Conservation (phyloP, 257 asterid species). For the Solanum medicagineum region DNA sequence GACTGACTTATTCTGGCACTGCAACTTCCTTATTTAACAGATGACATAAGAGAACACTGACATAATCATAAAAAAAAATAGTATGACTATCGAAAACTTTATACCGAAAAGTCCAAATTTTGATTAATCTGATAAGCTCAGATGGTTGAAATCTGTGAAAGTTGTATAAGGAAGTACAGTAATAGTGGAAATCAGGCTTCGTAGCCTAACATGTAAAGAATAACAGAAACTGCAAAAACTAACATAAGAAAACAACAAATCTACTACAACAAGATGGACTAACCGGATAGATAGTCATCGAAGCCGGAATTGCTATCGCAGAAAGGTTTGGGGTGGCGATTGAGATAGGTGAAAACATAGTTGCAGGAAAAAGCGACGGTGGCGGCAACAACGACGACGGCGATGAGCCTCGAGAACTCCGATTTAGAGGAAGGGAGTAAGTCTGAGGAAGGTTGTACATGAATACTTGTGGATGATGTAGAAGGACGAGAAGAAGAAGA, state of each 20-base stretch:
- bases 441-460: conserved; percentile 24
- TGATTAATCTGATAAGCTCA: neutral
- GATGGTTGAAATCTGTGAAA: neutral
- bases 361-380: conserved; percentile 49
- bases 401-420: conserved; percentile 40
- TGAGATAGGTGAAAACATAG: conserved; percentile 23
- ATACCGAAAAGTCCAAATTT: neutral
- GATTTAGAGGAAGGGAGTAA: conserved; percentile 47
- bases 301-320: conserved; percentile 31
- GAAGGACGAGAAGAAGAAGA: neutral
- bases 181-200: neutral
- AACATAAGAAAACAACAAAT: neutral
- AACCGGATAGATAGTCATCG: conserved; percentile 40
- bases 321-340: conserved; percentile 44
- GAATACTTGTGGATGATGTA: neutral
- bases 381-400: conserved; percentile 51
- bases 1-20: neutral
- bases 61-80: neutral
- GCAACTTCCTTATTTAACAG: neutral
- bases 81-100: neutral
- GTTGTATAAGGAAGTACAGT: neutral
- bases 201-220: neutral
- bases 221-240: neutral
- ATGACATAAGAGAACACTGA: neutral
- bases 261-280: neutral